Percentiles rank a stretch among this genome's conserved stretches.
Evolutionary conservation across 768 basidiomycete species (phyloP).

Genomic region (Hygrophorus pudorinus): DNA sequence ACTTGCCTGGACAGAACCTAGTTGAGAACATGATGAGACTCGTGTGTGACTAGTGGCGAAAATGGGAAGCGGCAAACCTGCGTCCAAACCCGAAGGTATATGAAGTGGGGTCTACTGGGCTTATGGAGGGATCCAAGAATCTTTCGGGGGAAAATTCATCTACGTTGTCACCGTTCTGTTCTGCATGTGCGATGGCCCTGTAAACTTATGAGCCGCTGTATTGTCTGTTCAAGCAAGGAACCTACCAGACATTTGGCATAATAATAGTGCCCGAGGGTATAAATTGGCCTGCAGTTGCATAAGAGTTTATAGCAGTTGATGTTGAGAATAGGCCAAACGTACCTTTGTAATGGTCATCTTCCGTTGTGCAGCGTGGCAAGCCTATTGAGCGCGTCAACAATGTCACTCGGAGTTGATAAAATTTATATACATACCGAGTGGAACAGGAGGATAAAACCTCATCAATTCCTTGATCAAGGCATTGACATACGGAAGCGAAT

Average conservation of each 20-base stretch:
- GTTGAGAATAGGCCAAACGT: no score
- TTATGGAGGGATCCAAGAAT: slow-evolving; percentile 31
- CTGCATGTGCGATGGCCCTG: slow-evolving; percentile 26
- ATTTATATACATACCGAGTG: slow-evolving; percentile 16
- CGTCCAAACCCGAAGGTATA: slow-evolving; percentile 32
- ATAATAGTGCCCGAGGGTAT: slow-evolving; percentile 34
- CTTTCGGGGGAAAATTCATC: slow-evolving; percentile 35
- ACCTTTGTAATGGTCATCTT: slow-evolving; percentile 33
- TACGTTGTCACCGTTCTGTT: slow-evolving; percentile 25
- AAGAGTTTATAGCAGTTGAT: no score
- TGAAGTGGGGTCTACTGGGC: slow-evolving; percentile 23
- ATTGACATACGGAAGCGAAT: slow-evolving; percentile 27
- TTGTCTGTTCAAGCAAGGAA: background rate
- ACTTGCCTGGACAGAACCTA: slow-evolving; percentile 5
- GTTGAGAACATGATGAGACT: no score
- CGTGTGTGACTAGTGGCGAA: slow-evolving; percentile 7
- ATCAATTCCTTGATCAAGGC: slow-evolving; percentile 28
- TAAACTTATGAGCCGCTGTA: background rate
- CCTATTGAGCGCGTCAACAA: slow-evolving; percentile 9
- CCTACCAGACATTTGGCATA: slow-evolving; percentile 26
- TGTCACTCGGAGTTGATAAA: background rate
- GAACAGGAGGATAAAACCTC: slow-evolving; percentile 22
- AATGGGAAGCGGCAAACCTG: slow-evolving; percentile 13
- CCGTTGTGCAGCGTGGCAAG: slow-evolving; percentile 22
- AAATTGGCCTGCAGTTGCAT: slow-evolving; percentile 19